These are phyloP conservation scores for Teratosphaeriaceae sp. DNA, from an alignment of 2,329 filamentous ascomycete genomes.

Conservation along the genomic window DNA sequence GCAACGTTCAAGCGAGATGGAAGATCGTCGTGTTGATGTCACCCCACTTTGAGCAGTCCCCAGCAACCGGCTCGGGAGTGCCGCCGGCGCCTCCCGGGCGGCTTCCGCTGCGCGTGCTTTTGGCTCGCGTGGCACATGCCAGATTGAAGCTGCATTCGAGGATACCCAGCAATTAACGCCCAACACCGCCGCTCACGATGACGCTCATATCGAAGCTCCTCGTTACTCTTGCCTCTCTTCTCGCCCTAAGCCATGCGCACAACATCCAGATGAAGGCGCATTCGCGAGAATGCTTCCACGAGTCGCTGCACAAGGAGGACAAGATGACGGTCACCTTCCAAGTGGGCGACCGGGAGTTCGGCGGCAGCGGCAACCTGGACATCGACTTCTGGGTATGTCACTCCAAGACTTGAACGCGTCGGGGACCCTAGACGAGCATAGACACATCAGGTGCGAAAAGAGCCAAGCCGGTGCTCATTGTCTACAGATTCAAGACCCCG, in stretches of 20 bases:
- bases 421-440: not conserved
- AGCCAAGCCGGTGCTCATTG: slow-evolving; percentile 8
- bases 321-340: slow-evolving; percentile 99
- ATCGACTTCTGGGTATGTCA: slow-evolving; percentile 91
- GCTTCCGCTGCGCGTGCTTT: too few relatives aligned
- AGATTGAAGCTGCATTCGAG: too few relatives aligned
- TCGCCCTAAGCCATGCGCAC: slow-evolving; percentile 67
- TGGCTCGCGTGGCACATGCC: not conserved
- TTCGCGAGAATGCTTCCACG: slow-evolving; percentile 96
- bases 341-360: slow-evolving; percentile 94
- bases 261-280: slow-evolving; percentile 94
- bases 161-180: too few relatives aligned
- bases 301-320: slow-evolving; percentile 85
- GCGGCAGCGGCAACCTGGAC: slow-evolving; percentile 86
- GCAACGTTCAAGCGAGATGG: too few relatives aligned
- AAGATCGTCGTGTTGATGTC: too few relatives aligned
- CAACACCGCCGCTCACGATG: too few relatives aligned
- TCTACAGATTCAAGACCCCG: slow-evolving; percentile 68
- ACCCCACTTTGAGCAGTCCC: too few relatives aligned
- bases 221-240: slow-evolving; percentile 33
- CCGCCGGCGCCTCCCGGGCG: too few relatives aligned
- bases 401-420: not conserved
- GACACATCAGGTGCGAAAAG: not conserved
- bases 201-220: not conserved
- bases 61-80: too few relatives aligned